These are phyloP conservation scores for Hypoxylon fragiforme DNA, from an alignment of 495 filamentous ascomycete species.

Conservation along the genomic window DNA sequence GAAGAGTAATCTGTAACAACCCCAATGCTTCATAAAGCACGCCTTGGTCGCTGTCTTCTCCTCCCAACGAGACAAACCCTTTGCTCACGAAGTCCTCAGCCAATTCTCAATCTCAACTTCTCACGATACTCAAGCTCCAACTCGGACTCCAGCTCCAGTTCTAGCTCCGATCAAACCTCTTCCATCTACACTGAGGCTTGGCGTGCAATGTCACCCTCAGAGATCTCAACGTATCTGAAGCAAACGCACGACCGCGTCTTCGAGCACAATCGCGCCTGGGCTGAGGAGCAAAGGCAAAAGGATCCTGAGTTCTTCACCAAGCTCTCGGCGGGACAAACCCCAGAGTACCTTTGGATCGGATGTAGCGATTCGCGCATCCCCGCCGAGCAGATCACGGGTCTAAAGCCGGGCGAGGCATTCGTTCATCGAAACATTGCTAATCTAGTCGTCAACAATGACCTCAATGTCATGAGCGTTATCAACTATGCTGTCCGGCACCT, in stretches of 20 bases:
- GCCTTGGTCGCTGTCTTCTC: constrained; percentile 4
- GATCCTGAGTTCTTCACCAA: constrained; percentile 61
- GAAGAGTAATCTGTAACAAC: background rate
- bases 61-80: constrained; percentile 9
- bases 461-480: constrained; percentile 65
- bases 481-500: constrained; percentile 63
- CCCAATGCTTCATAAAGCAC: constrained; percentile 25
- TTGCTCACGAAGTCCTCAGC: background rate
- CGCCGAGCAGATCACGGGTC: constrained; percentile 61
- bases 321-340: constrained; percentile 56
- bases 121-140: constrained; percentile 10
- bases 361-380: constrained; percentile 67
- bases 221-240: constrained; percentile 48
- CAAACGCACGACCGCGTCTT: constrained; percentile 58
- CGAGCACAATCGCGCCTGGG: constrained; percentile 59
- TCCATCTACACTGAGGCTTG: no score
- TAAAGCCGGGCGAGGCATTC: constrained; percentile 63
- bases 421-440: constrained; percentile 69
- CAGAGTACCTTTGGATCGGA: constrained; percentile 67
- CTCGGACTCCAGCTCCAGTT: no score
- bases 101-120: background rate
- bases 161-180: no score
- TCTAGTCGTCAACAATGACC: constrained; percentile 60
- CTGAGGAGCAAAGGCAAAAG: constrained; percentile 49
- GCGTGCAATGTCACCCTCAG: constrained; percentile 41